Evolutionary conservation across 2,329 filamentous ascomycete species (phyloP).

Genomic region (Calonectria crousiana): DNA sequence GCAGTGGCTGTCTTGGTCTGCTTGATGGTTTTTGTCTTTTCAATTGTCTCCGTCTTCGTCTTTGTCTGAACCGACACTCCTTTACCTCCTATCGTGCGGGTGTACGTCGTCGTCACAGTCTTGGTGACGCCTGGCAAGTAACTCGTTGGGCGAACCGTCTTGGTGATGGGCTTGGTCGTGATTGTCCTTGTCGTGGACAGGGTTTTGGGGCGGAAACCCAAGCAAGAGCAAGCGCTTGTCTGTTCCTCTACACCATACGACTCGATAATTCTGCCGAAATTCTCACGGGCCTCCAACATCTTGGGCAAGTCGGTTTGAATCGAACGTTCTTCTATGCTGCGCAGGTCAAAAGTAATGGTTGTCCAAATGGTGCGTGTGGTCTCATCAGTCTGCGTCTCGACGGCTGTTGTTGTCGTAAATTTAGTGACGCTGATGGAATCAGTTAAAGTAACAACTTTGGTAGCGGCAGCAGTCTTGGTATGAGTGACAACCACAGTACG

Average conservation of each 20-base stretch:
- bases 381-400: neutral
- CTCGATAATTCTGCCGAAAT: neutral
- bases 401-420: neutral
- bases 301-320: neutral
- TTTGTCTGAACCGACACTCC: neutral
- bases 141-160: neutral
- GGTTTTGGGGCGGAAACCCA: neutral
- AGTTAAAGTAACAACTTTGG: too few species aligned
- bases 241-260: neutral
- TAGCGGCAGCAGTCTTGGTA: neutral
- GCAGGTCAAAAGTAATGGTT: neutral
- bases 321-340: neutral
- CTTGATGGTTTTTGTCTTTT: neutral
- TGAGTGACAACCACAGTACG: neutral
- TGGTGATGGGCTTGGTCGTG: neutral
- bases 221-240: neutral
- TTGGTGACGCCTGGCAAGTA: neutral
- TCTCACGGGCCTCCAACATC: neutral
- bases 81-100: neutral
- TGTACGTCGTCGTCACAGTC: neutral
- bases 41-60: neutral
- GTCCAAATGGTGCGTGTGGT: neutral
- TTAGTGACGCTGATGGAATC: neutral
- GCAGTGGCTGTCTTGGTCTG: neutral
- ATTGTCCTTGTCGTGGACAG: neutral